Percentiles rank a stretch among this genome's conserved stretches.
These are phyloP conservation scores for Tuber borchii DNA, from an alignment of 495 filamentous ascomycete species.

Conservation along the genomic window DNA sequence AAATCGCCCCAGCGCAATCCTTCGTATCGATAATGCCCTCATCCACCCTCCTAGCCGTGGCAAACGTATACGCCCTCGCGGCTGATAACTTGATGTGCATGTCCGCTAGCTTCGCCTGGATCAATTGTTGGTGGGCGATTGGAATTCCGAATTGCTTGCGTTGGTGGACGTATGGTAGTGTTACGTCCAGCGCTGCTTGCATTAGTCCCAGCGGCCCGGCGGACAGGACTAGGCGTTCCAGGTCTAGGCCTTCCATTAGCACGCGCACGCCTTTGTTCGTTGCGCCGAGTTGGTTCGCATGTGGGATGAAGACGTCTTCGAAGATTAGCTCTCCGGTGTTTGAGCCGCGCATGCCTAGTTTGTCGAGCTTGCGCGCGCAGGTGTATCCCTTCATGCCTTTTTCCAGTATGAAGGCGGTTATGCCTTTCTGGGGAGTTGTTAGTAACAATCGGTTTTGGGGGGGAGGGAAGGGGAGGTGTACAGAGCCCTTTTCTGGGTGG, in stretches of 20 bases:
- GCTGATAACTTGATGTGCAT: constrained; percentile 94
- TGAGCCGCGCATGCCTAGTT: constrained; percentile 93
- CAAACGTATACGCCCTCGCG: constrained; percentile 69
- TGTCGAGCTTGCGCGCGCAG: constrained; percentile 86
- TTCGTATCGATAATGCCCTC: constrained; percentile 67
- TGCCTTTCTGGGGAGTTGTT: constrained; percentile 57
- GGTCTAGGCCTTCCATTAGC: constrained; percentile 91
- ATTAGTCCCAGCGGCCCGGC: constrained; percentile 91
- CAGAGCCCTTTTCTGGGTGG: constrained; percentile 62
- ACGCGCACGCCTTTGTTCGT: constrained; percentile 79
- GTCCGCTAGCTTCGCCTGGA: constrained; percentile 89
- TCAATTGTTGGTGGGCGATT: constrained; percentile 85
- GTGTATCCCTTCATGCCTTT: constrained; percentile 64
- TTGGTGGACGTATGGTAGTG: constrained; percentile 81
- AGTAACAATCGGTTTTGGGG: not conserved
- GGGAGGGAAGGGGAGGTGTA: not conserved
- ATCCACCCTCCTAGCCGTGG: constrained; percentile 69
- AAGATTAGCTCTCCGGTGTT: constrained; percentile 96
- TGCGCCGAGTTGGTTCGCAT: constrained; percentile 69
- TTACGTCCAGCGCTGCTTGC: constrained; percentile 82
- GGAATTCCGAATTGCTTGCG: constrained; percentile 83
- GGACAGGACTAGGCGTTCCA: constrained; percentile 86
- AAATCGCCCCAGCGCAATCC: constrained; percentile 89
- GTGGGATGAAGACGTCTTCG: constrained; percentile 84
- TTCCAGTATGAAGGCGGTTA: constrained; percentile 89